Percentiles rank a stretch among this genome's conserved stretches.
Conservation (phyloP, 2,329 filamentous ascomycete species). For the Hymenoscyphus scutula region DNA sequence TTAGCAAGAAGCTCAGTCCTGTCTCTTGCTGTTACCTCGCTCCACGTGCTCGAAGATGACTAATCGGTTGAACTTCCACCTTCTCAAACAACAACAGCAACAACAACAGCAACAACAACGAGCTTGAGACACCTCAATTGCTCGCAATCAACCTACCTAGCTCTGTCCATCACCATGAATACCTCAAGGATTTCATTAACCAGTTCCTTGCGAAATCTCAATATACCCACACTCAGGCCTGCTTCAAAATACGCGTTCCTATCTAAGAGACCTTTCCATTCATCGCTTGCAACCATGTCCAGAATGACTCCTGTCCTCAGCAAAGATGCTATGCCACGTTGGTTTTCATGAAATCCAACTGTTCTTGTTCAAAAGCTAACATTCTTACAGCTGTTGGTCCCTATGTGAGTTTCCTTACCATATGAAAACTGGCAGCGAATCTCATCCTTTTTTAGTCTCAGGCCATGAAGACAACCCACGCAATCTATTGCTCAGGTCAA, state of each 20-base stretch:
- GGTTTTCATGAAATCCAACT: constrained; percentile 7
- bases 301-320: constrained; percentile 48
- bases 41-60: too few species aligned
- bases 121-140: not conserved
- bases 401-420: constrained; percentile 48
- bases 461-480: constrained; percentile 62
- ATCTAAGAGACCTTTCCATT: not conserved
- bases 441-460: constrained; percentile 49
- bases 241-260: not conserved
- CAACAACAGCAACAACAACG: too few species aligned
- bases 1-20: too few species aligned
- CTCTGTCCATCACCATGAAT: not conserved
- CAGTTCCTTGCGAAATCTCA: not conserved
- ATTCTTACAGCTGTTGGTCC: constrained; percentile 54
- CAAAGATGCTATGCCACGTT: constrained; percentile 54
- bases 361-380: constrained; percentile 9
- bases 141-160: not conserved
- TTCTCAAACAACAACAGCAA: too few species aligned
- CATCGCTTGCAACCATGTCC: constrained; percentile 5
- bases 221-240: not conserved
- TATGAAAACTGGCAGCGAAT: constrained; percentile 5
- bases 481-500: constrained; percentile 65
- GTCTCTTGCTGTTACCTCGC: too few species aligned
- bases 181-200: not conserved
- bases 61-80: too few species aligned